A percentile compares a stretch with the other conserved stretches of the same genome.
Evolutionary conservation across 164 flowering plant genomes (phyloP).

Genomic region (Aristolochia californica): DNA sequence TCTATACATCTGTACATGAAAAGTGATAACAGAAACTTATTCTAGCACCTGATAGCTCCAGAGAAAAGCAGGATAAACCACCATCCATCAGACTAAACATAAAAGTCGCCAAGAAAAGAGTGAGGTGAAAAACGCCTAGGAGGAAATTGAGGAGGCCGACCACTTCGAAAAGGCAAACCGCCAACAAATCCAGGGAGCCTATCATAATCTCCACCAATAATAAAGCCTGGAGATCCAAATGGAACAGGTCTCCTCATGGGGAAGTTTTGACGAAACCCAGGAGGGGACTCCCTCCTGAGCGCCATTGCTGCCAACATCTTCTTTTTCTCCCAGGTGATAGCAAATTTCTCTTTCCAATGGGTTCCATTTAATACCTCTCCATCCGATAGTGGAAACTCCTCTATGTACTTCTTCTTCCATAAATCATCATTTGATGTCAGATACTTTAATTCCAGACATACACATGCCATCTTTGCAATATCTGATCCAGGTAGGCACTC

Average conservation of each 20-base stretch:
- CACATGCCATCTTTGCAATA: slow-evolving; percentile 43
- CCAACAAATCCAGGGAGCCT: background rate
- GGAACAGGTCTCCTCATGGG: slow-evolving; percentile 1
- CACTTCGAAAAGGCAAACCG: background rate
- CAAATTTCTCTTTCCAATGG: slow-evolving; percentile 38
- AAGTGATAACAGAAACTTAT: too few species aligned
- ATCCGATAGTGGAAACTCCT: slow-evolving; percentile 33
- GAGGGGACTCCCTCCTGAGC: background rate
- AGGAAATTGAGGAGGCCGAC: background rate
- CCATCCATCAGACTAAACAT: too few species aligned
- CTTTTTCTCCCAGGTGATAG: background rate
- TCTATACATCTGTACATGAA: too few species aligned
- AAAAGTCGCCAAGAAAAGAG: background rate
- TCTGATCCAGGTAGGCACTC: slow-evolving; percentile 46
- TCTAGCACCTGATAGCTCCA: too few species aligned
- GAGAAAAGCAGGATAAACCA: too few species aligned
- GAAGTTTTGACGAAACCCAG: background rate
- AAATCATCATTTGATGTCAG: slow-evolving; percentile 41
- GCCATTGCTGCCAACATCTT: background rate
- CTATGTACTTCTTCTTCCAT: slow-evolving; percentile 53
- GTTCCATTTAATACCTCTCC: background rate
- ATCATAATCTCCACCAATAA: slow-evolving; percentile 3
- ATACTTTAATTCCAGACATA: slow-evolving; percentile 42
- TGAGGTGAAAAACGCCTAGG: slow-evolving; percentile 3
- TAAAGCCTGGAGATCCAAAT: background rate